A percentile compares a stretch with the other conserved stretches of the same genome.
Conservation (phyloP, 345 rosid genomes). For the Heritiera littoralis region DNA sequence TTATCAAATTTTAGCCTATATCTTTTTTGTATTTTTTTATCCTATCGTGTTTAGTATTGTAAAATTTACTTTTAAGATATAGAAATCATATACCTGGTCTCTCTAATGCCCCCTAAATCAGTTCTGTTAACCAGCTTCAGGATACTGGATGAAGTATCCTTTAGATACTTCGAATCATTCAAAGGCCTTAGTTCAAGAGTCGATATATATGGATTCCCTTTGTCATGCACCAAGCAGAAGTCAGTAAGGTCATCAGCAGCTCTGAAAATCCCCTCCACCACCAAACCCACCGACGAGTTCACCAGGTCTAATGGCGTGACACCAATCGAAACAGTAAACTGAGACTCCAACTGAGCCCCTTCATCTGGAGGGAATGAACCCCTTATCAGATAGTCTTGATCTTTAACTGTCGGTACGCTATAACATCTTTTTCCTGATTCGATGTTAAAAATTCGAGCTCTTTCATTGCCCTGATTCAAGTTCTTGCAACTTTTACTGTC, state of each 20-base stretch:
- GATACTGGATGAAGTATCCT: slow-evolving; percentile 31
- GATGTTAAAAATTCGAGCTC: slow-evolving; percentile 39
- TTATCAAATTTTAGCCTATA: no score
- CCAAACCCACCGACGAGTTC: slow-evolving; percentile 27
- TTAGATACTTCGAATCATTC: slow-evolving; percentile 36
- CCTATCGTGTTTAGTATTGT: no score
- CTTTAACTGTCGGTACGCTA: slow-evolving; percentile 34
- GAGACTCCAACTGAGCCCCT: slow-evolving; percentile 11
- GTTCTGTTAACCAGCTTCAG: slow-evolving; percentile 47
- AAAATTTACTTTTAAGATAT: not conserved
- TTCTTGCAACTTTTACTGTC: slow-evolving; percentile 31
- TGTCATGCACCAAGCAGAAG: slow-evolving; percentile 44
- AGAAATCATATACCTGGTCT: slow-evolving; percentile 44
- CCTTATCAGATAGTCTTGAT: slow-evolving; percentile 49
- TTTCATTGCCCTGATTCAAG: slow-evolving; percentile 25
- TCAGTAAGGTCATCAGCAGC: slow-evolving; percentile 36
- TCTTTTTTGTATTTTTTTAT: no score
- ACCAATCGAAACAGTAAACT: slow-evolving; percentile 41
- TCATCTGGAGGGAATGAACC: slow-evolving; percentile 38
- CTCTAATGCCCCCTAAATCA: slow-evolving; percentile 39
- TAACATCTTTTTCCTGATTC: slow-evolving; percentile 55
- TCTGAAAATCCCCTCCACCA: slow-evolving; percentile 51
- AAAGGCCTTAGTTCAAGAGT: slow-evolving; percentile 55
- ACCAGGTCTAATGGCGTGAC: slow-evolving; percentile 40
- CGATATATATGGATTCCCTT: slow-evolving; percentile 53